Base-by-base conservation (phyloP, 495 filamentous ascomycete species). In the Umbilicaria muhlenbergii region DNA sequence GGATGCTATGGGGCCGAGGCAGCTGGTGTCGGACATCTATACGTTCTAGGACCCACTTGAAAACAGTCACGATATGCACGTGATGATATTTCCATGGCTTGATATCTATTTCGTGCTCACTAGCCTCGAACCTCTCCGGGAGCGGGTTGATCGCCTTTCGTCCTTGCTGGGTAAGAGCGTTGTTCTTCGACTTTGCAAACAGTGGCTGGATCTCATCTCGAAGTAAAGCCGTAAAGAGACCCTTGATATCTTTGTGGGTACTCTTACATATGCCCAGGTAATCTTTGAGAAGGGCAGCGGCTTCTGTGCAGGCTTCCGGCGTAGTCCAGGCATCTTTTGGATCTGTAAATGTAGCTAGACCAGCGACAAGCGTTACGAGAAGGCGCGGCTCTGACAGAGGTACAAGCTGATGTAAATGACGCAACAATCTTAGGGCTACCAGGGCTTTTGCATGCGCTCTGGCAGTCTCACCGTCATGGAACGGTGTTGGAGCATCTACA, bases 31-130 rank as follows among this genome's bases (percentile, higher is more conserved):
- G 42, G 49, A 75, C 65, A 36, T 71, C 61, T 16, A 74, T 54
- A 31, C 66, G 60, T 1, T 56, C 40, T 6, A 88, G 61, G 0
- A 71, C 65, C 84, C 84, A 93, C 12, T 63, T 58, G 32, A 93
- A 64, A 2, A 81, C 67, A 0, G 80, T 67, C 1, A 82, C 60
- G 3, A 76, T 68, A 44, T 78, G 77, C 12, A 72, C 59, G 42
- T 75, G 67, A 1, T 61, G 60, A 42, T 68, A 73, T 52, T 86
- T 89, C 86, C 86, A 94, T 3, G 82, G 81, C 58, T 81, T 85
- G 0, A 47, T 51, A 10, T 59, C 59, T 3, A 63, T 64, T 46
- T 74, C 70, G 36, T 68, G 49, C 6, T 67, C 47, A 28, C 67
- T 73, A 24, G 58, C 49, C 35, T 70, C 66, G 24, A 65, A 67